Evolutionary conservation across 306 rosid genomes (phyloP), one percentile per base, ranked within the genome.

Genomic region (Alnus glutinosa): DNA sequence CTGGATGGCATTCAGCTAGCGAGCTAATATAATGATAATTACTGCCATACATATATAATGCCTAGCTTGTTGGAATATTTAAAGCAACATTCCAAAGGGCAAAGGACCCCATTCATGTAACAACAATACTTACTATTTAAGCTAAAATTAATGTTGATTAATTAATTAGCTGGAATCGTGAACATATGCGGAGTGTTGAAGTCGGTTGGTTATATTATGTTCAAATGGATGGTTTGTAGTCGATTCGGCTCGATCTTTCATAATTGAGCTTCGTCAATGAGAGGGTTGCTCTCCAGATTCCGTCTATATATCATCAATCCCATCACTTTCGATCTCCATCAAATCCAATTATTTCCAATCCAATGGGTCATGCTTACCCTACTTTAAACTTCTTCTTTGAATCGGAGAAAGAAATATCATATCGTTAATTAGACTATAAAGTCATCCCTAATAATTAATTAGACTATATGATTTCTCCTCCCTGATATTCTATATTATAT

Each of bases 1-100:
- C 52, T 78, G 55, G 74, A 34, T 74, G 58, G 42, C 64, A 5
- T 42, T 42, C 46, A 1, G 46, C 46, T 83, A 23, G 28, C 51
- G n/a, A 74, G 34, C 73, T 77, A 77, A 62, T 76, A 46, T 70
- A 28, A 52, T 14, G 18, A 6, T 64, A 64, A 37, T 64, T 15
- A 37, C 66, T 28, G 12, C n/a, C 37, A 59, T 10, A 42, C 7
- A 42, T 3, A 1, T 37, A 9, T 1, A 59, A 32, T 59, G 30
- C 66, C 64, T 23, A 23, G 28, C 28, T 59, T 59, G 37, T 28
- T 49, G 52, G 52, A 49, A 32, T 16, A 5, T 57, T 39, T 42
- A 59, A 54, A 28, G 47, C 42, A 12, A 19, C 32, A 23, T 2
- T 18, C 8, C 28, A 55, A 16, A 9, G 55, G n/a, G n/a, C n/a